Conservation (phyloP, 2,329 filamentous ascomycete genomes). For the Exophiala sp. region DNA sequence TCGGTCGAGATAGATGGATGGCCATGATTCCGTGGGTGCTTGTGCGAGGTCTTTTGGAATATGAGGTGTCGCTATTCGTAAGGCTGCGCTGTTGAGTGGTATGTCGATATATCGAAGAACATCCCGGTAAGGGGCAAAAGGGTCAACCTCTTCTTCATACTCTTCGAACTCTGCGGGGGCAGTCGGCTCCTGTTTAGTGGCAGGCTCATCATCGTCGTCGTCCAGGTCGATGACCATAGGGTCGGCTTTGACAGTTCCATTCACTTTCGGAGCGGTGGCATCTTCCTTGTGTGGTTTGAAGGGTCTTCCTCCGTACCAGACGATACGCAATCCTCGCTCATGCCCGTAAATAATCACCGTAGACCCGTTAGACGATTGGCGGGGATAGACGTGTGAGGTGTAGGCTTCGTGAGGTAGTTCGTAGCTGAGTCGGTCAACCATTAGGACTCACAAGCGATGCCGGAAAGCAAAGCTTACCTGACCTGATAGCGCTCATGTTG, state of each 20-base stretch:
- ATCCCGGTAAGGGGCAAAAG: slow-evolving; percentile 49
- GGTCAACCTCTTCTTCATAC: slow-evolving; percentile 55
- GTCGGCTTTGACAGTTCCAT: slow-evolving; percentile 39
- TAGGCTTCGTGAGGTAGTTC: slow-evolving; percentile 54
- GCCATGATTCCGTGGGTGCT: slow-evolving; percentile 35
- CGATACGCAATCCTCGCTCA: slow-evolving; percentile 51
- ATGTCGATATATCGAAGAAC: slow-evolving; percentile 53
- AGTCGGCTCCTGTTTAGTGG: slow-evolving; percentile 24
- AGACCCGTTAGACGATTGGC: slow-evolving; percentile 55
- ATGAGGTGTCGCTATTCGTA: slow-evolving; percentile 46
- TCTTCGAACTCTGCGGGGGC: slow-evolving; percentile 44
- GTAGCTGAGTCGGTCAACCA: slow-evolving; percentile 43
- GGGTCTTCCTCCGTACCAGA: slow-evolving; percentile 55
- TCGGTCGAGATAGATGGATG: slow-evolving; percentile 44
- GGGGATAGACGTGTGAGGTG: slow-evolving; percentile 52
- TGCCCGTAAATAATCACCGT: slow-evolving; percentile 57
- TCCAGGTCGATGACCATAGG: slow-evolving; percentile 53
- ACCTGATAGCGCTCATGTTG: slow-evolving; percentile 40
- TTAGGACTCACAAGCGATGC: neutral
- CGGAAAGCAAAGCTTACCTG: slow-evolving; percentile 32
- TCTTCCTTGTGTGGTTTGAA: slow-evolving; percentile 37
- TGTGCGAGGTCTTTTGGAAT: slow-evolving; percentile 34
- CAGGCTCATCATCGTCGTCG: slow-evolving; percentile 50
- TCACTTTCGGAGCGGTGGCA: slow-evolving; percentile 34
- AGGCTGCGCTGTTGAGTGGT: slow-evolving; percentile 48